Evolutionary conservation across 2,329 filamentous ascomycete species (phyloP).

Genomic region (Tolypocladium tropicale): DNA sequence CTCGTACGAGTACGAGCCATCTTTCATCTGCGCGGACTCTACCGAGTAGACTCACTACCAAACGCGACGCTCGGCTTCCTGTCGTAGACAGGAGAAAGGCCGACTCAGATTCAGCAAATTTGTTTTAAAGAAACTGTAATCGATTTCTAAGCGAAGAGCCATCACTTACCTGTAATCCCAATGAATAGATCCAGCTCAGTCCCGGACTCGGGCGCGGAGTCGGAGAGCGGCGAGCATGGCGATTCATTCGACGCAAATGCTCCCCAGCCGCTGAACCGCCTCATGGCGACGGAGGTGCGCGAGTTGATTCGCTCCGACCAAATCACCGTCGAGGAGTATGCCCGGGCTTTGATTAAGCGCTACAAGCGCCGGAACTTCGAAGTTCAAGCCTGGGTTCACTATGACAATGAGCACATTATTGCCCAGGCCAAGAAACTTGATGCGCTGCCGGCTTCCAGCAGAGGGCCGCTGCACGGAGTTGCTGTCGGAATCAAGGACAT

Average conservation of each 20-base stretch:
- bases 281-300: not conserved
- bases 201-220: not conserved
- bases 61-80: not conserved
- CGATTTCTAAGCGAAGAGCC: not conserved
- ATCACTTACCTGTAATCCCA: too few relatives aligned
- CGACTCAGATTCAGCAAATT: not conserved
- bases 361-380: slow-evolving; percentile 31
- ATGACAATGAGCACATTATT: slow-evolving; percentile 35
- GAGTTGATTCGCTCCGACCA: slow-evolving; percentile 4
- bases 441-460: slow-evolving; percentile 29
- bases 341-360: slow-evolving; percentile 32
- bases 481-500: slow-evolving; percentile 52
- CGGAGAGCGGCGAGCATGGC: not conserved
- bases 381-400: slow-evolving; percentile 40
- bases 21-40: too few relatives aligned
- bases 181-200: not conserved
- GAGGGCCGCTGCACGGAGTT: slow-evolving; percentile 47
- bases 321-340: slow-evolving; percentile 39
- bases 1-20: too few relatives aligned
- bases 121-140: not conserved
- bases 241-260: not conserved
- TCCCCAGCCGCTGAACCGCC: not conserved
- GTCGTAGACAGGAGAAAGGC: not conserved
- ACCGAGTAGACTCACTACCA: too few relatives aligned
- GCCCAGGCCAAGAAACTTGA: slow-evolving; percentile 40